Evolutionary conservation across 768 basidiomycete species (phyloP), one percentile per base, ranked within the genome.

Genomic region (Suillus alpinus): DNA sequence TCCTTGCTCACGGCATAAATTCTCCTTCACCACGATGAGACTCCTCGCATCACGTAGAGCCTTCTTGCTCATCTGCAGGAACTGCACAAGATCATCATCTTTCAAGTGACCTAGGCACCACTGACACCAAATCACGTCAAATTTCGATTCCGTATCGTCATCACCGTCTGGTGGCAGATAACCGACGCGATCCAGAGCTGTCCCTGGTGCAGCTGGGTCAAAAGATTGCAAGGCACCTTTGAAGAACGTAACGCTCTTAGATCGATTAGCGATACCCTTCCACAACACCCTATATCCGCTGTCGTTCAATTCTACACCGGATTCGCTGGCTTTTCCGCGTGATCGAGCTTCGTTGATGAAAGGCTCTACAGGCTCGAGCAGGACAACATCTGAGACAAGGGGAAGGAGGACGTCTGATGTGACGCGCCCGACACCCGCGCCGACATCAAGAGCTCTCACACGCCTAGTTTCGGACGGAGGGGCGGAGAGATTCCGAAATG

Each of bases 111-210:
- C 92, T 16, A 98, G 81, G 77, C 95, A 96, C 96, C 96, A 98
- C 73, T 99, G 96, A 68, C 92, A 93, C 95, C 93, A 95, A 60
- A 96, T 83, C 57, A 95, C 83, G 73, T 99, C 96, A 74, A 94
- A 98, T 1, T 83, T 84, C 47, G 79, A 75, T 20, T 79, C 73
- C n/a, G 77, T 70, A 37, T 83, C 83, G 56, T 82, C 85, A 26
- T 81, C 81, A 43, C 79, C 83, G 41, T 69, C 68, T 31, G 77
- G 77, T 0, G 81, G 78, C n/a, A 75, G 75, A 69, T 83, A 85
- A 3, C 92, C 92, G 6, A 94, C 77, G 14, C 89, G 85, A 55
- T 86, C 89, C 31, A 90, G 71, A 61, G 84, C 80, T 7, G 52
- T 56, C 49, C 55, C 61, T 1, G 83, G 81, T 13, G 74, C 75